A percentile compares a stretch with the other conserved stretches of the same genome.
Evolutionary conservation across 768 basidiomycete genomes (phyloP).

Genomic region (Symmetrospora coprosmae): DNA sequence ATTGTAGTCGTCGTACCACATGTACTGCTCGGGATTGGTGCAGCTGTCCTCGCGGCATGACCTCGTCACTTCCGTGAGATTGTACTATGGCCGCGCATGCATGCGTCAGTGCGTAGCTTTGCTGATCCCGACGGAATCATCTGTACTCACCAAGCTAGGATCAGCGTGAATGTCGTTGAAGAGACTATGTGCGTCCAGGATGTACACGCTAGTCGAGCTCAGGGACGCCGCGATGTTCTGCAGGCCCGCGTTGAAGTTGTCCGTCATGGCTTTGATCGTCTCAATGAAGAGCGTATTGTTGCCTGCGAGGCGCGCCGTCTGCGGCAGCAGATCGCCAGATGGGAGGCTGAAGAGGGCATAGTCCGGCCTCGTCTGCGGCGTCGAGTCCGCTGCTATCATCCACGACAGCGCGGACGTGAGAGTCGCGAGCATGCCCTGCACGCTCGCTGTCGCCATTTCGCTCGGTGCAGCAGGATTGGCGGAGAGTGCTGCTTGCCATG

Average conservation of each 20-base stretch:
- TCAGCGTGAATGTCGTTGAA: not conserved
- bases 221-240: not conserved
- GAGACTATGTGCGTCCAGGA: conserved; percentile 7
- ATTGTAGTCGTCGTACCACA: conserved; percentile 15
- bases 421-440: not conserved
- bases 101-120: not conserved
- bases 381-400: not conserved
- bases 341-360: conserved; percentile 4
- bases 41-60: not conserved
- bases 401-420: not conserved
- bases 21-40: not conserved
- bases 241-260: not conserved
- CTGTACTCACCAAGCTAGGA: not conserved
- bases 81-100: not conserved
- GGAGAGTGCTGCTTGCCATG: not conserved
- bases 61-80: not conserved
- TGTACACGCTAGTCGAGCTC: conserved; percentile 13
- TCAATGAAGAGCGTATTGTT: not conserved
- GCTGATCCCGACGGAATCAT: not conserved
- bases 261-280: conserved; percentile 2
- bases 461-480: not conserved
- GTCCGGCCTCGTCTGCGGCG: not conserved
- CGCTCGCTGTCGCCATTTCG: not conserved
- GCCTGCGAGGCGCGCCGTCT: not conserved
- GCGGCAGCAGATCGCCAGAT: not conserved